Base-by-base conservation (phyloP, 176 grass and related monocot genomes). In the Coix lacrymajobi region DNA sequence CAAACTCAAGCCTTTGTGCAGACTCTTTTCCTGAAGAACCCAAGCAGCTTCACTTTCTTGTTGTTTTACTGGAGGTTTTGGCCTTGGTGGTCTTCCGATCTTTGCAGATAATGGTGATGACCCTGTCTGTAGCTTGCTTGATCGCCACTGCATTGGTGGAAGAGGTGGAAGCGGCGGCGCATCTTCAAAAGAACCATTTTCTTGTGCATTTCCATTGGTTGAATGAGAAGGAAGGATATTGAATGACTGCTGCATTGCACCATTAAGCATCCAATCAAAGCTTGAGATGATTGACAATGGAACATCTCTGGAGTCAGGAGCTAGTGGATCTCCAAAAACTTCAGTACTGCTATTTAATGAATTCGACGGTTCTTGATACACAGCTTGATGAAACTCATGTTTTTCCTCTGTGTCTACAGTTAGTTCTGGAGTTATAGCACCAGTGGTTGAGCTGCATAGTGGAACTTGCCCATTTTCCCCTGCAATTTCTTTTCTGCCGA, bases 61-160 rank as follows among this genome's bases (percentile, higher is more conserved):
- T 22, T 64, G 62, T 54, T 69, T 89, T 30, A 54, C 69, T 11
- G 85, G 86, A 81, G 90, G 73, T 79, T 89, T 91, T 39, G 87
- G 88, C 63, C 89, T 85, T 63, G 85, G 92, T 1, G 89, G 85
- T 79, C 79, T 79, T 19, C 83, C 87, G 24, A 70, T 10, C 76
- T 94, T 94, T 72, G 70, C 43, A 87, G 87, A 85, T 82, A 79
- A 69, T 51, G 52, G 36, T 45, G 84, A n/a, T 71, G 91, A 77
- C 31, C 66, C 87, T 25, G 22, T 34, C 17, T 79, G 86, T 81
- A 82, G 75, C 60, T 97, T 97, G 73, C 81, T 71, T 46, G 69
- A 78, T 79, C 86, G 76, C 95, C 92, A 91, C 61, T 90, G 81
- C 77, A 91, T 69, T 4, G 88, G 90, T 8, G 90, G 90, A 85